Percentiles rank a stretch among this genome's conserved stretches.
Conservation (phyloP, 2,329 filamentous ascomycete genomes). For the Trichoderma atrobrunneum region DNA sequence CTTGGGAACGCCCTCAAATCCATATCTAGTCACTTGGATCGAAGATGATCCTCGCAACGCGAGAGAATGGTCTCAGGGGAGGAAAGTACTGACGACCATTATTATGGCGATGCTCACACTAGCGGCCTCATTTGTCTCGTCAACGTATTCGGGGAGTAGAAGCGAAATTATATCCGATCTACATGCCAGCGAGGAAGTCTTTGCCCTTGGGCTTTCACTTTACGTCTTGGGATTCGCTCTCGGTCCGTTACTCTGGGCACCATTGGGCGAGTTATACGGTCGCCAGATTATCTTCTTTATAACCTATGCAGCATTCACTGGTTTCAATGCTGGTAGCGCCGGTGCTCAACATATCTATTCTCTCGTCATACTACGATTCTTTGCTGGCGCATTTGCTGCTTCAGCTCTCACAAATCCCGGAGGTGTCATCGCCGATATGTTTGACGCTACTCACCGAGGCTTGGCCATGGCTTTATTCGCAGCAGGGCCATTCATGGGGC, state of each 20-base stretch:
- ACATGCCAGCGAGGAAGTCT: background rate
- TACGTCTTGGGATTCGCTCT: constrained; percentile 48
- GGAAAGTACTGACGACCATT: background rate
- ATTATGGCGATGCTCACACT: background rate
- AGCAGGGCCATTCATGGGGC: constrained; percentile 57
- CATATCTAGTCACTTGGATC: background rate
- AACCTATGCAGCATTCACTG: background rate
- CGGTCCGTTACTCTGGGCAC: constrained; percentile 62
- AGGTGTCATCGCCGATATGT: constrained; percentile 58
- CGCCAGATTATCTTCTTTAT: constrained; percentile 30
- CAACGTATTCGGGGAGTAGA: background rate
- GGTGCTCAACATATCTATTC: background rate
- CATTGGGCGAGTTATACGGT: constrained; percentile 59
- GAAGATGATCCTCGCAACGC: background rate
- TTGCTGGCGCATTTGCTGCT: constrained; percentile 64
- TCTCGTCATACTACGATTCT: background rate
- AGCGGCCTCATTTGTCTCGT: background rate
- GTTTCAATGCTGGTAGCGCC: background rate
- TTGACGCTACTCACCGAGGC: constrained; percentile 47
- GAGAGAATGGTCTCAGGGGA: background rate
- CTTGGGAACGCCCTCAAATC: background rate
- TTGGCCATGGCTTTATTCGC: constrained; percentile 54
- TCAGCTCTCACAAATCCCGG: constrained; percentile 45
- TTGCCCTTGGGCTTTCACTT: constrained; percentile 10
- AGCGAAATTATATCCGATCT: background rate